phyloP scores from a whole-genome alignment of 1,139 yeast species.

The Pichia norvegensis region DNA sequence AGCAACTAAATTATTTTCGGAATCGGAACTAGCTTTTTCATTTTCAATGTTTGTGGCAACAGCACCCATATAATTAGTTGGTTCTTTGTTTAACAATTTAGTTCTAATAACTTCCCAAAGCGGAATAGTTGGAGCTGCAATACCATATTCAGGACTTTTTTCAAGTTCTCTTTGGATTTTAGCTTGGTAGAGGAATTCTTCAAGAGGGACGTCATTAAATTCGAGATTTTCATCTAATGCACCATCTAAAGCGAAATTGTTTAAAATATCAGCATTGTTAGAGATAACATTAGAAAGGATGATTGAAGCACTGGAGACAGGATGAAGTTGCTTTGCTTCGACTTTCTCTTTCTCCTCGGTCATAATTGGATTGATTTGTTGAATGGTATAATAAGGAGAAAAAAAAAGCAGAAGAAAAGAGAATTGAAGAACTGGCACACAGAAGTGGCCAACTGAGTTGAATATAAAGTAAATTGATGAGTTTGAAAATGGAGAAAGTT shows the following conservation, averaged over 20 bases:
- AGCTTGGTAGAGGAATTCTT: conserved; percentile 11
- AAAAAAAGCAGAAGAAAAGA: no score
- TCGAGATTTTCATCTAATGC: conserved; percentile 4
- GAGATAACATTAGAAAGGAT: conserved; percentile 6
- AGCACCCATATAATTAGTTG: background rate
- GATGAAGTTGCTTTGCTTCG: conserved; percentile 1
- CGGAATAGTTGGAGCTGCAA: conserved; percentile 12
- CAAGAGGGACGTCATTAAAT: conserved; percentile 9
- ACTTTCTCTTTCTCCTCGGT: background rate
- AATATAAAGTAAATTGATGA: no score
- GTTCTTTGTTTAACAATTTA: conserved; percentile 5
- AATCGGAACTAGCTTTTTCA: background rate
- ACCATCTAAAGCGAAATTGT: conserved; percentile 3
- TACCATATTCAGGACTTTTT: conserved; percentile 10
- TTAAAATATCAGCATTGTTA: conserved; percentile 9
- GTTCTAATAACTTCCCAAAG: conserved; percentile 9
- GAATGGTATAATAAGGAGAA: no score
- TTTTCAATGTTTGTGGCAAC: no score
- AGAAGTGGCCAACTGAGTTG: no score
- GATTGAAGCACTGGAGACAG: conserved; percentile 1
- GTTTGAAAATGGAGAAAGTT: no score
- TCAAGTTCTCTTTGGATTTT: conserved; percentile 11
- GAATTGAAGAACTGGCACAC: no score
- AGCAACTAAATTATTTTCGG: background rate
- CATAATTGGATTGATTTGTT: no score